Conservation (phyloP, 2,329 filamentous ascomycete genomes). For the Cryphonectria nitschkei region DNA sequence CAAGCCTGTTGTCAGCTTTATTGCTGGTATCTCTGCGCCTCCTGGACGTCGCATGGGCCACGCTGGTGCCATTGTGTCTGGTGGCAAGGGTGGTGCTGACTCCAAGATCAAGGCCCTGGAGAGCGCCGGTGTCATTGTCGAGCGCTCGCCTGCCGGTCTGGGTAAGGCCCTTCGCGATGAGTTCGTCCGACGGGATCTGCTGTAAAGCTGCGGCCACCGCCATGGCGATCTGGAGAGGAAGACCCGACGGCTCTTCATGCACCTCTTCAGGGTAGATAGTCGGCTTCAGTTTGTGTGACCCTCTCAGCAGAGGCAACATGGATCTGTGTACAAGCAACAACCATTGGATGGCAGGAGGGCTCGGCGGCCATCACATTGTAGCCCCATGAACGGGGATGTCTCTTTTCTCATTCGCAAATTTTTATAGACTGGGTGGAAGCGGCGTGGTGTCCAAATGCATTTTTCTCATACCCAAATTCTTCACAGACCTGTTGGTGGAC, state of each 20-base stretch:
- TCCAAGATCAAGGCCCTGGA: conserved; percentile 97
- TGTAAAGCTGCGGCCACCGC: conserved; percentile 65
- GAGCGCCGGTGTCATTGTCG: conserved; percentile 90
- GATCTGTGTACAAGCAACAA: conserved; percentile 19
- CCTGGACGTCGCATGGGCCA: conserved; percentile 98
- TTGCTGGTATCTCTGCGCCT: conserved; percentile 96
- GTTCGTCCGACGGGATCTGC: conserved; percentile 93
- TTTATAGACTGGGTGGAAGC: conserved; percentile 36
- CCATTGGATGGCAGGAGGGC: conserved; percentile 20
- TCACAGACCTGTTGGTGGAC: neutral
- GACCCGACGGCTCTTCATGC: neutral
- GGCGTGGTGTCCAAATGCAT: conserved; percentile 28
- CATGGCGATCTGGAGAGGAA: neutral
- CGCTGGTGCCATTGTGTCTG: conserved; percentile 96
- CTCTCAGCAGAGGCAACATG: conserved; percentile 3
- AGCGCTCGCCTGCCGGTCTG: conserved; percentile 88
- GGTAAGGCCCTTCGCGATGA: conserved; percentile 94
- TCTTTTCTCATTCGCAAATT: conserved; percentile 28
- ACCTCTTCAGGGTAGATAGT: conserved; percentile 11
- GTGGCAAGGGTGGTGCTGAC: conserved; percentile 96
- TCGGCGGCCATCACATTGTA: conserved; percentile 18
- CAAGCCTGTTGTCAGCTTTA: conserved; percentile 98
- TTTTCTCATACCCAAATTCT: conserved; percentile 17
- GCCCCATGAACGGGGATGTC: conserved; percentile 15
- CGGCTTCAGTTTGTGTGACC: conserved; percentile 2